These are phyloP conservation scores for Immersiella caudata DNA, from an alignment of 495 filamentous ascomycete species.

Conservation along the genomic window DNA sequence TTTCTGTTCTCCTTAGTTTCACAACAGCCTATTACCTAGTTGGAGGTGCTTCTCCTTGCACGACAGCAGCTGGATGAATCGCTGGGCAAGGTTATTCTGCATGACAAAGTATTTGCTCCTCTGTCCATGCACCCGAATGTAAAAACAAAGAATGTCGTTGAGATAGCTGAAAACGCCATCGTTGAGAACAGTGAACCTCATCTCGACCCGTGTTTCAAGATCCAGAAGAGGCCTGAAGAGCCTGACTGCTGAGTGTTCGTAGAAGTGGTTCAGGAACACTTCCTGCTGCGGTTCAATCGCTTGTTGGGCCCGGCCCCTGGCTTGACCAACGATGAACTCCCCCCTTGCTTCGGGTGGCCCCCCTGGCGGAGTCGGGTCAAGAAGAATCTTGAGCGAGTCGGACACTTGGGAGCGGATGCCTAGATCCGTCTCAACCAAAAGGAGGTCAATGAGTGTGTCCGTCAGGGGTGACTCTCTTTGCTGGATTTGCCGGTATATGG, in stretches of 20 bases:
- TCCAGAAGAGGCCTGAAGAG: slow-evolving; percentile 87
- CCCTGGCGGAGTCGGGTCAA: slow-evolving; percentile 72
- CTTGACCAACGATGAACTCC: slow-evolving; percentile 58
- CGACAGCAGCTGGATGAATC: slow-evolving; percentile 79
- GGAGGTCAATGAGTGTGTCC: slow-evolving; percentile 89
- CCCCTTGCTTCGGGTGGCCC: slow-evolving; percentile 59
- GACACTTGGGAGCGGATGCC: slow-evolving; percentile 96
- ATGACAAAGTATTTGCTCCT: slow-evolving; percentile 88
- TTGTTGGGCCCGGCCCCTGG: slow-evolving; percentile 57
- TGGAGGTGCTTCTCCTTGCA: slow-evolving; percentile 93
- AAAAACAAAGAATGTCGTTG: slow-evolving; percentile 93
- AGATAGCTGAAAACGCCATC: slow-evolving; percentile 87
- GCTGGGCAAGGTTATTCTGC: slow-evolving; percentile 72
- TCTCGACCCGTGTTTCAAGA: slow-evolving; percentile 64
- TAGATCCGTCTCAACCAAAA: slow-evolving; percentile 87
- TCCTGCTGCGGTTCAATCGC: slow-evolving; percentile 75
- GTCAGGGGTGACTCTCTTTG: slow-evolving; percentile 86
- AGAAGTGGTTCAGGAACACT: slow-evolving; percentile 81
- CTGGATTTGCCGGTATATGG: slow-evolving; percentile 87
- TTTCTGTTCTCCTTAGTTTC: neutral
- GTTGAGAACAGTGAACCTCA: slow-evolving; percentile 68
- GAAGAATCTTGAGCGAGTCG: slow-evolving; percentile 90
- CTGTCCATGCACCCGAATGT: slow-evolving; percentile 84
- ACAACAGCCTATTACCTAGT: slow-evolving; percentile 63
- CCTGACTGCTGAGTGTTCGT: slow-evolving; percentile 82